Conservation (phyloP, 2,329 filamentous ascomycete species). For the Pseudocercospora fijiensis region DNA sequence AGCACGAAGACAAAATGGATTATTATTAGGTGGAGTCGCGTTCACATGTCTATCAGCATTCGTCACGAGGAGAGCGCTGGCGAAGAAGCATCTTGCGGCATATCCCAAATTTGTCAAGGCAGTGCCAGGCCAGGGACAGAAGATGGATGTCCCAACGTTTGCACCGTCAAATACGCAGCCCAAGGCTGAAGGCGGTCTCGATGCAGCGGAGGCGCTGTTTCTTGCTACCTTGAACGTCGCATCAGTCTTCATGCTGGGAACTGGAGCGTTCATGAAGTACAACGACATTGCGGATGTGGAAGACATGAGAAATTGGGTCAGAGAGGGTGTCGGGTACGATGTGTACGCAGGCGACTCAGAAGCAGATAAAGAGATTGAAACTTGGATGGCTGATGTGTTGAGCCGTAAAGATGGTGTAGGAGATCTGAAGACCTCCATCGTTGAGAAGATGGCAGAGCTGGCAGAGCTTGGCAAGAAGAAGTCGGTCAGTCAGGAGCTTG, state of each 20-base stretch:
- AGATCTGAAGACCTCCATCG: slow-evolving; percentile 31
- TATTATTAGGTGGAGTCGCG: slow-evolving; percentile 72
- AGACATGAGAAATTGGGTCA: slow-evolving; percentile 60
- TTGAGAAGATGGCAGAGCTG: slow-evolving; percentile 35
- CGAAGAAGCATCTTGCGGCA: slow-evolving; percentile 62
- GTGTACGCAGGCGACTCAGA: slow-evolving; percentile 56
- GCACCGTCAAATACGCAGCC: slow-evolving; percentile 20
- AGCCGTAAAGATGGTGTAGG: slow-evolving; percentile 48
- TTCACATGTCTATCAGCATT: slow-evolving; percentile 72
- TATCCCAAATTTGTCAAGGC: slow-evolving; percentile 49
- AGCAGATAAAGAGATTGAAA: slow-evolving; percentile 55
- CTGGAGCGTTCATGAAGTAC: slow-evolving; percentile 72
- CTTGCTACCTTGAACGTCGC: slow-evolving; percentile 84
- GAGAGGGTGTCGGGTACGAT: slow-evolving; percentile 58
- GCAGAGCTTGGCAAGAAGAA: slow-evolving; percentile 31
- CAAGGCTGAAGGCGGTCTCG: slow-evolving; percentile 56
- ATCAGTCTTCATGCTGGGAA: slow-evolving; percentile 70
- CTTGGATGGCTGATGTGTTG: slow-evolving; percentile 52
- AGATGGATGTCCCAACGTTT: slow-evolving; percentile 21
- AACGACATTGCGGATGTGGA: slow-evolving; percentile 64
- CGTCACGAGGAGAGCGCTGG: slow-evolving; percentile 64
- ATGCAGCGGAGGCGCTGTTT: slow-evolving; percentile 79
- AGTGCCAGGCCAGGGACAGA: slow-evolving; percentile 6
- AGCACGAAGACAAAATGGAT: slow-evolving; percentile 36
- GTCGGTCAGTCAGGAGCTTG: slow-evolving; percentile 13